phyloP scores from a whole-genome alignment of 257 asterid genomes.

The Nicotiana tomentosiformis region DNA sequence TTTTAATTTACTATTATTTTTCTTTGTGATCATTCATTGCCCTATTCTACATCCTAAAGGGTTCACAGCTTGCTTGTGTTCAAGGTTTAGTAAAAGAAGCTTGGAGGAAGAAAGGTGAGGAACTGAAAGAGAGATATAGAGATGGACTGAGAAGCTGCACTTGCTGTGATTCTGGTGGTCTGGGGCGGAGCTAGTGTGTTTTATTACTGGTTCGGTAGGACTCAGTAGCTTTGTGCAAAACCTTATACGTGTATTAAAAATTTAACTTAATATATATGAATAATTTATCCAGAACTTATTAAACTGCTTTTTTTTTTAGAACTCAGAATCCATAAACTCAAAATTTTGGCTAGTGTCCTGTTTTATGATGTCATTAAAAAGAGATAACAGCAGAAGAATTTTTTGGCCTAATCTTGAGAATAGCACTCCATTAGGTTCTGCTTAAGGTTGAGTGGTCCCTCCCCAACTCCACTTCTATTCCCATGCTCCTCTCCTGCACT shows the following conservation, averaged over 20 bases:
- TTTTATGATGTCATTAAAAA: not conserved
- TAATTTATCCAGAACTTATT: no score
- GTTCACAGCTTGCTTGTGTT: not conserved
- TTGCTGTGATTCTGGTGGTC: not conserved
- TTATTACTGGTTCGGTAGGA: no score
- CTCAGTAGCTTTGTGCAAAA: no score
- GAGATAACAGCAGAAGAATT: not conserved
- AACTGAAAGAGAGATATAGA: not conserved
- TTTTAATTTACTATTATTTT: not conserved
- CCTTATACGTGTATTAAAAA: not conserved
- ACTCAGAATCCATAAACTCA: no score
- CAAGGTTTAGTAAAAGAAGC: not conserved
- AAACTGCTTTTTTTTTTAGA: no score
- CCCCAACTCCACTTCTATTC: not conserved
- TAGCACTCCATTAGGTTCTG: not conserved
- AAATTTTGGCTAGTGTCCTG: not conserved
- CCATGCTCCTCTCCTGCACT: not conserved
- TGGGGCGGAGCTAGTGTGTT: no score
- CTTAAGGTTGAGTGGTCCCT: not conserved
- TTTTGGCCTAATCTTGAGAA: not conserved
- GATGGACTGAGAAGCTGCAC: not conserved
- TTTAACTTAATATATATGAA: no score
- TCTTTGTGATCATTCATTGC: not conserved
- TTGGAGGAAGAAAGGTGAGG: not conserved
- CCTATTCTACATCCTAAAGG: not conserved